phyloP scores from a whole-genome alignment of 192 early-diverging fungal genomes.

The Coemansia sp. region DNA sequence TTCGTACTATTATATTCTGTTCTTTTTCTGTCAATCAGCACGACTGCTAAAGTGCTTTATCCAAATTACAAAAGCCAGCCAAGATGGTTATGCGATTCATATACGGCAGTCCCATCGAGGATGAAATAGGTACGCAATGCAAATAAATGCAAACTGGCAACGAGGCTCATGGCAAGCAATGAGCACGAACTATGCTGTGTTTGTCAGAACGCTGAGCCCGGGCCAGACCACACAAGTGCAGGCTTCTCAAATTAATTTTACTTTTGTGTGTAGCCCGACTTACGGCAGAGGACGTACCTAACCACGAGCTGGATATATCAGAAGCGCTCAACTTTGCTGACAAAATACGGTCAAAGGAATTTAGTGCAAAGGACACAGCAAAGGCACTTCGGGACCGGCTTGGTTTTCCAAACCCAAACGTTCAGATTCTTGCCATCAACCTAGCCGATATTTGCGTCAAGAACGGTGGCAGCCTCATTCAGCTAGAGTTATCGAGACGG shows the following conservation, averaged over 20 bases:
- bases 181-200: neutral
- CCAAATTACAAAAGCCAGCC: neutral
- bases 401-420: slow-evolving; percentile 90
- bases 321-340: slow-evolving; percentile 89
- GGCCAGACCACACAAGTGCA: neutral
- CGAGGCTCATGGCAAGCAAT: neutral
- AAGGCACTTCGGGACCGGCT: slow-evolving; percentile 77
- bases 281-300: slow-evolving; percentile 87
- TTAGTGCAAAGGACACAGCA: slow-evolving; percentile 71
- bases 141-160: neutral
- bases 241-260: neutral
- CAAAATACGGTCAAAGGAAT: slow-evolving; percentile 84
- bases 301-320: slow-evolving; percentile 80
- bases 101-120: slow-evolving; percentile 53
- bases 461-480: slow-evolving; percentile 85
- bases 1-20: neutral
- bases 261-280: slow-evolving; percentile 62
- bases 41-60: neutral
- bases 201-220: neutral
- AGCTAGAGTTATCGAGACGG: slow-evolving; percentile 79
- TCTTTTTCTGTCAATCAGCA: slow-evolving; percentile 6
- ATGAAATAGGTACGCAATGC: slow-evolving; percentile 51
- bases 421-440: slow-evolving; percentile 85
- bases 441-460: slow-evolving; percentile 92
- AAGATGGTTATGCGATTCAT: slow-evolving; percentile 52